Conservation (phyloP, 1,284 basidiomycete genomes). For the Ustilago esculenta region DNA sequence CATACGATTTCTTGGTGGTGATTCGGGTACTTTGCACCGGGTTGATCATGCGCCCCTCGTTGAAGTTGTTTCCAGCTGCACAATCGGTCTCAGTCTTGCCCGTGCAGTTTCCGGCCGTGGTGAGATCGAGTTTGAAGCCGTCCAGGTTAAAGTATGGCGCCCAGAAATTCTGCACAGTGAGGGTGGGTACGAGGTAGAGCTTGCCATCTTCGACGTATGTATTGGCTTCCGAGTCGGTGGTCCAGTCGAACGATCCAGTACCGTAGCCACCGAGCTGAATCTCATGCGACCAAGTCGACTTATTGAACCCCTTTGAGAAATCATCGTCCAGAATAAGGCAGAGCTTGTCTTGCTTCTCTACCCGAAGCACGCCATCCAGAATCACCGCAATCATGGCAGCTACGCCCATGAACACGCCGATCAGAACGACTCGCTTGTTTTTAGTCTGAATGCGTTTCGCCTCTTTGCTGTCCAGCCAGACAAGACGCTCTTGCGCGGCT, state of each 20-base stretch:
- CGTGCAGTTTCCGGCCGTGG: conserved; percentile 76
- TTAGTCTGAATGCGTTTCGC: conserved; percentile 29
- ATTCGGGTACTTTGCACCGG: conserved; percentile 82
- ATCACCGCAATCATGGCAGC: conserved; percentile 33
- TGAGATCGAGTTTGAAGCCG: conserved; percentile 81
- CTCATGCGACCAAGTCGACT: conserved; percentile 77
- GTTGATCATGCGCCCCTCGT: conserved; percentile 73
- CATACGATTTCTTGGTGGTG: conserved; percentile 74
- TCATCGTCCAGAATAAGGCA: conserved; percentile 82
- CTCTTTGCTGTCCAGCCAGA: conserved; percentile 42
- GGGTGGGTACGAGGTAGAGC: conserved; percentile 83
- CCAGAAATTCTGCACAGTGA: conserved; percentile 80
- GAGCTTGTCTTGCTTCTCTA: conserved; percentile 39
- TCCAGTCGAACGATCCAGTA: conserved; percentile 88
- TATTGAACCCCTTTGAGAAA: conserved; percentile 74
- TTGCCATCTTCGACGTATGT: conserved; percentile 79
- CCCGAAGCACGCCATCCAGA: conserved; percentile 20
- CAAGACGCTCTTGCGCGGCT: conserved; percentile 18
- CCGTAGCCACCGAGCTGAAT: conserved; percentile 85
- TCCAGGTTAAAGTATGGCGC: conserved; percentile 73
- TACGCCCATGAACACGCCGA: conserved; percentile 29
- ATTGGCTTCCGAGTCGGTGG: conserved; percentile 79
- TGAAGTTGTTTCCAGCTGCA: conserved; percentile 68
- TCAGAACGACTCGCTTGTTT: conserved; percentile 35
- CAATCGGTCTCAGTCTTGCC: conserved; percentile 71